Evolutionary conservation across 1,284 basidiomycete species (phyloP), one percentile per base, ranked within the genome.

Genomic region (Rhodotorula sp.): DNA sequence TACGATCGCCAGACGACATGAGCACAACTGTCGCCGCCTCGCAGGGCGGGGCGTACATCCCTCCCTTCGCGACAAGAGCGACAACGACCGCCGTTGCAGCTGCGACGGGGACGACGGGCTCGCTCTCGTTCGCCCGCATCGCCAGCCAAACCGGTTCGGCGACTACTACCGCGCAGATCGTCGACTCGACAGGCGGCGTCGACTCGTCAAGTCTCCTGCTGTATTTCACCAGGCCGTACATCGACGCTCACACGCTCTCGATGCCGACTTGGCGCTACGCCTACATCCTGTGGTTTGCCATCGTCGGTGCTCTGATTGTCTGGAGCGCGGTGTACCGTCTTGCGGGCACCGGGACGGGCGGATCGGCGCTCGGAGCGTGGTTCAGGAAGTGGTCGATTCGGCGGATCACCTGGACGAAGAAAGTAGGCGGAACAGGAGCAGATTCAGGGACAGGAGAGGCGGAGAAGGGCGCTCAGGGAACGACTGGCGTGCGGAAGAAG

Each of bases 201-300:
- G 68, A 74, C 44, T 64, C 66, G 29, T 55, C 32, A 6, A 59
- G 54, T 7, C 48, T 74, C 15, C 39, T 73, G 20, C 51, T 68
- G 30, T 74, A 74, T 59, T 74, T 74, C 36, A 74, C 73, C 2
- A 55, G 63, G 63, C 71, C 71, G 19, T 73, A 73, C 57, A 65
- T 82, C 59, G 74, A 71, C 57, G 81, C 81, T 4, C 81, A 82
- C 70, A 79, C 80, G 67, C 79, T 82, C 32, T 78, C 78, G 46
- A 59, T 68, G 17, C 78, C 82, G 2, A 81, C 80, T 32, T 81
- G 80, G 70, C 77, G 82, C 7, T 82, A 82, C 66, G 77, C 80
- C 59, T 82, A 82, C 74, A 75, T 81, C 53, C 68, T 82, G 46
- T 81, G 79, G 80, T 77, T 82, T 73, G 73, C 79, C 53, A 70